Evolutionary conservation across 257 asterid species (phyloP).

Genomic region (Solanum microdontum): DNA sequence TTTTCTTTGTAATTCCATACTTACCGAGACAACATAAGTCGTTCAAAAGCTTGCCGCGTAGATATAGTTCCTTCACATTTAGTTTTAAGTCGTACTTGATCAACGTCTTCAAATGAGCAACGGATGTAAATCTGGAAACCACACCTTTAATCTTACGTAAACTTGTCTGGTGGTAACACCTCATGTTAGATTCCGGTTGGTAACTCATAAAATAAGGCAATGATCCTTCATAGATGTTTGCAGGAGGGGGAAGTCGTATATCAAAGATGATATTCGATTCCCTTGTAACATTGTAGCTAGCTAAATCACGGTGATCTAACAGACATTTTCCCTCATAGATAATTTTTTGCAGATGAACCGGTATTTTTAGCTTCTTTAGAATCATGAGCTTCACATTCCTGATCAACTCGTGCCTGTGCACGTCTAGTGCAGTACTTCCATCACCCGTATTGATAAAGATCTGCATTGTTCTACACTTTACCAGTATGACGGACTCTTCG

Average conservation of each 20-base stretch:
- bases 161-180: not conserved
- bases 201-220: not conserved
- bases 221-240: not conserved
- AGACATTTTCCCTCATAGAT: constrained; percentile 6
- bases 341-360: constrained; percentile 1
- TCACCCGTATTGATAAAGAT: not conserved
- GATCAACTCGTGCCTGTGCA: not conserved
- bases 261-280: not conserved
- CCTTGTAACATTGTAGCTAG: constrained; percentile 1
- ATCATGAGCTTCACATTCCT: constrained; percentile 6
- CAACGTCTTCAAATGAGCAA: not conserved
- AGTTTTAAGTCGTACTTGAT: not conserved
- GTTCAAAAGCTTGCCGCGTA: not conserved
- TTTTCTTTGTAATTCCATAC: not conserved
- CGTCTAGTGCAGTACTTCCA: not conserved
- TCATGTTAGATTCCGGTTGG: not conserved
- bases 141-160: not conserved
- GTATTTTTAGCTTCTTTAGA: not conserved
- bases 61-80: not conserved
- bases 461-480: not conserved
- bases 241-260: not conserved
- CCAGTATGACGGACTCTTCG: not conserved
- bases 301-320: constrained; percentile 1
- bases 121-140: not conserved
- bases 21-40: not conserved